Evolutionary conservation across 352 stramenopile genomes (phyloP), one percentile per base, ranked within the genome.

Genomic region (Phytophthora hybrid): DNA sequence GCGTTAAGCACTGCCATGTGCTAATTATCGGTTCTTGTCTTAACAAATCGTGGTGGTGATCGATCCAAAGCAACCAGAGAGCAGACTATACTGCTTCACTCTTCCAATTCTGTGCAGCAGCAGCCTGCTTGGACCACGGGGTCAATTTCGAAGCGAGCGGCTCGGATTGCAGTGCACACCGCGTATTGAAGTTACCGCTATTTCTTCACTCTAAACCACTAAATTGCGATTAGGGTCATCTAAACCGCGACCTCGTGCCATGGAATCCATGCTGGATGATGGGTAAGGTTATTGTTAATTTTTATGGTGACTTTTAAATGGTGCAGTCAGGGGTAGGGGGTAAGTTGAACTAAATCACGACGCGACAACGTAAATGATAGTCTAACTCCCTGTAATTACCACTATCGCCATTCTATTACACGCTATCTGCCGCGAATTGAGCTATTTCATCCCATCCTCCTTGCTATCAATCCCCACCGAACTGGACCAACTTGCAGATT

Each of bases 41-140:
- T 71, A 16, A 66, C 56, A 61, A 71, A 71, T 66, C 56, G 55
- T n/a, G n/a, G n/a, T n/a, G n/a, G n/a, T n/a, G n/a, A n/a, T 56
- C 63, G 54, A 26, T 23, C 18, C 5, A 3, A 18, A 8, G n/a
- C 16, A 4, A 34, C 9, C 37, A 54, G 19, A 58, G 29, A 58
- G 52, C 37, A 54, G 49, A 32, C 32, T 32, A 14, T 5, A 59
- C 54, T 16, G 16, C 44, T 8, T n/a, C 16, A 21, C n/a, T 51
- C 8, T 51, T 41, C 44, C 44, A 51, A 16, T 26, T 26, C 23
- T 21, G 44, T n/a, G 16, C 44, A 13, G 34, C 44, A 13, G 34
- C 34, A 41, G 34, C 34, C 34, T 41, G 11, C 34, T 13, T 14
- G 9, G 23, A 3, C 23, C 3, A 26, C 23, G 1, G 23, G 23